Evolutionary conservation across 768 basidiomycete genomes (phyloP), one percentile per base, ranked within the genome.

Genomic region (Phylloporus scabripes): DNA sequence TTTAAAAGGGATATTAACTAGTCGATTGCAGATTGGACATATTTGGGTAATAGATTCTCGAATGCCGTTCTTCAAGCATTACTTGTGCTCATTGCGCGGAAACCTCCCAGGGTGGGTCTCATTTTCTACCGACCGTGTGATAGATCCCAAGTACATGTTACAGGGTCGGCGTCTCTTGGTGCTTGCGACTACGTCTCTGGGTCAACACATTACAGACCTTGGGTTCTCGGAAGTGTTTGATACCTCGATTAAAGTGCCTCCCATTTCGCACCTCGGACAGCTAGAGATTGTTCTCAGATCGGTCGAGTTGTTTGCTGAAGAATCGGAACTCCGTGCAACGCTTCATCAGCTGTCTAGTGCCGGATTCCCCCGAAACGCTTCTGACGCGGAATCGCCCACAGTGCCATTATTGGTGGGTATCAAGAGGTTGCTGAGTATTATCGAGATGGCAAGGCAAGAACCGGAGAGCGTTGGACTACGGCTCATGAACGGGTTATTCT

Each of bases 381-480:
- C 48, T 21, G 67, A 65, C 7, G 74, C 75, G n/a, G 70, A 72
- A 46, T 74, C 74, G 28, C 64, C 75, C 38, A 64, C 70, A 10
- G 60, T 76, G 12, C 75, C 71, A 41, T 56, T 93, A 57, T 81
- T 85, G 54, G 85, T 98, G 41, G 96, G 96, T 0, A 82, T 99
- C 60, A 98, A 98, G 81, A 93, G 89, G 70, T 61, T 99, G 65
- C 66, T 99, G 63, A 91, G 84, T 51, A 77, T 88, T 48, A 76
- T 94, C 17, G 96, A 99, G 76, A 97, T 96, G 94, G 90, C 94
- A 42, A 77, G 95, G 60, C 96, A 98, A 71, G 95, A 96, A 61
- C 91, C 91, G 1, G 83, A 89, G 43, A 84, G 82, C 53, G 86
- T 83, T 14, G 88, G 80, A 24, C 81, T 85, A 60, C 75, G 89